phyloP scores from a whole-genome alignment of 257 asterid species.

The Eucommia ulmoides region DNA sequence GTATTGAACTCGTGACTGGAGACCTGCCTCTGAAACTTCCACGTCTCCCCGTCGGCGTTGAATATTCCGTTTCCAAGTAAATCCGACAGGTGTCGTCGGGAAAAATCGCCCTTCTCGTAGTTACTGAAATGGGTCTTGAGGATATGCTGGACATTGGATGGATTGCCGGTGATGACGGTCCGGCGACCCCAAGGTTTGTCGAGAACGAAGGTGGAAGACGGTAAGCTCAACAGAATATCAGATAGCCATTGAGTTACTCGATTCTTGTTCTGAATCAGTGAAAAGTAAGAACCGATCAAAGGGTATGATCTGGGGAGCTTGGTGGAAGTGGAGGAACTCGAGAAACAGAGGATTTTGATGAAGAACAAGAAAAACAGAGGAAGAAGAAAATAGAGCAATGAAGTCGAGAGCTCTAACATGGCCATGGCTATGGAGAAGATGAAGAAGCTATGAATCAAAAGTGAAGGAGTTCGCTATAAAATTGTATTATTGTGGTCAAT shows the following conservation, averaged over 20 bases:
- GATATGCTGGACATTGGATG: constrained; percentile 22
- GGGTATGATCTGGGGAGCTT: constrained; percentile 32
- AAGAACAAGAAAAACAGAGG: constrained; percentile 16
- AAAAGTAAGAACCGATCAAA: constrained; percentile 19
- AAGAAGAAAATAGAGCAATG: too few species aligned
- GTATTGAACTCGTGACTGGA: constrained; percentile 37
- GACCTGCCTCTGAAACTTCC: constrained; percentile 40
- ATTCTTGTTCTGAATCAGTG: constrained; percentile 9
- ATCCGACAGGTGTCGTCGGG: constrained; percentile 6
- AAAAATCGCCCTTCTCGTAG: constrained; percentile 22
- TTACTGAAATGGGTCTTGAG: constrained; percentile 23
- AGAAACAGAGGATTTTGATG: not conserved
- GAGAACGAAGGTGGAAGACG: constrained; percentile 23
- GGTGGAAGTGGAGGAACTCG: not conserved
- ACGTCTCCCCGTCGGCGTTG: constrained; percentile 28
- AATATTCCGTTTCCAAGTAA: constrained; percentile 34
- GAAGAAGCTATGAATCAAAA: too few species aligned
- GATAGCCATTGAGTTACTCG: constrained; percentile 26
- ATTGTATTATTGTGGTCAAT: too few species aligned
- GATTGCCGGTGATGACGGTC: constrained; percentile 19
- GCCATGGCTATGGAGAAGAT: too few species aligned
- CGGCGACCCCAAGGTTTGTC: constrained; percentile 10
- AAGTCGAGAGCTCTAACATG: too few species aligned
- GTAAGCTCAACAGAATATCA: constrained; percentile 16
- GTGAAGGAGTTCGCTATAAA: too few species aligned